Evolutionary conservation across 2,329 filamentous ascomycete species (phyloP), one percentile per base, ranked within the genome.

Genomic region (Cyphellophora attinorum): DNA sequence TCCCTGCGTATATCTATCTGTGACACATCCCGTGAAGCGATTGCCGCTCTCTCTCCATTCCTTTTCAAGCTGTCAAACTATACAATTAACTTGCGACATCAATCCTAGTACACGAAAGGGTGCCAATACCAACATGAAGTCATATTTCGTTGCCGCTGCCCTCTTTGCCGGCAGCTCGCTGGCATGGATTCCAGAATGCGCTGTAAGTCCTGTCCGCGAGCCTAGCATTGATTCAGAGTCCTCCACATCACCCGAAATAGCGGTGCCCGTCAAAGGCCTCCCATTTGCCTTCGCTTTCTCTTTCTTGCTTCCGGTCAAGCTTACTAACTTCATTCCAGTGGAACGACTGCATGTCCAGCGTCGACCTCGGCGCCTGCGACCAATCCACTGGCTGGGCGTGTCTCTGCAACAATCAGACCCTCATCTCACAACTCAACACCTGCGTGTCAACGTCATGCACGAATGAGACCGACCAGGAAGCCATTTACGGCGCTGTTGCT

Each of bases 381-480:
- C 23, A 40, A 15, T 27, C 13, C 18, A 42, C 19, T 27, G 46
- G 46, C 19, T 51, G 45, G 46, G 39, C 45, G 27, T 51, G 48
- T 36, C 40, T 51, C 18, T 51, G 48, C 37, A 41, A 37, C 23
- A 49, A 50, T 34, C 32, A 38, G 23, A 45, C 42, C 15, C 44
- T 42, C 30, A 46, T 51, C 34, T 40, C 45, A 13, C 41, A 46
- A 29, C 23, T 51, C 29, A 51, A 51, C 37, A 46, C 42, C 29
- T 51, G 48, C 15, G 45, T 49, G 27, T 43, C 45, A 16, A 44
- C 46, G 11, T 48, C 45, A 16, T 51, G 48, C 39, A 50, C 43
- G 6, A 48, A 49, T 31, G 32, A 34, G 19, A 49, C 46, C 6
- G 48, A 49, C 32, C 45, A 49, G 42, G 43, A 51, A 47, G 45